Evolutionary conservation across 352 stramenopile species (phyloP).

Genomic region (Pythium angustatum): DNA sequence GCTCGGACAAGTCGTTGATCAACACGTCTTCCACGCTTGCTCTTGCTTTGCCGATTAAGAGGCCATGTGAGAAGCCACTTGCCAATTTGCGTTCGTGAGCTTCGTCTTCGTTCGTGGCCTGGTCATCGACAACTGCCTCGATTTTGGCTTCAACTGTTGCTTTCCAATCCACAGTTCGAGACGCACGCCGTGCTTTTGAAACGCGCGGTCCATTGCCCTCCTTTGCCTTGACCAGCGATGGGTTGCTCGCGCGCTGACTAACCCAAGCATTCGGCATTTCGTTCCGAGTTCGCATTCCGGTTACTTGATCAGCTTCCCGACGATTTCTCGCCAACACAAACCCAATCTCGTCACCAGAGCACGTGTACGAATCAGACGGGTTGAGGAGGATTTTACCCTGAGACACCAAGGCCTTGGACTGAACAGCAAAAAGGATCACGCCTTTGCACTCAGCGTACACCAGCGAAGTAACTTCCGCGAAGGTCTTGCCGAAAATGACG

Average conservation of each 20-base stretch:
- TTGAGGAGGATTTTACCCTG: constrained; percentile 71
- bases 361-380: constrained; percentile 72
- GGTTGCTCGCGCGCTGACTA: constrained; percentile 23
- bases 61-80: constrained; percentile 21
- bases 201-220: not conserved
- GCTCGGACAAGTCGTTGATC: constrained; percentile 49
- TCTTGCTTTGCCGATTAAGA: constrained; percentile 10
- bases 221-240: constrained; percentile 18
- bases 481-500: constrained; percentile 68
- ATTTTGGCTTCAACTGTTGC: constrained; percentile 20
- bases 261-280: constrained; percentile 31
- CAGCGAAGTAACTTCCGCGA: constrained; percentile 75
- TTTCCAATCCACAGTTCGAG: constrained; percentile 40
- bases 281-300: constrained; percentile 20
- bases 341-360: constrained; percentile 59
- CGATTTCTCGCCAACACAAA: constrained; percentile 79
- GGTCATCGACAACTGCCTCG: constrained; percentile 31
- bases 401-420: constrained; percentile 27
- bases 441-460: constrained; percentile 74
- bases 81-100: constrained; percentile 4
- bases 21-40: constrained; percentile 45
- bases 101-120: constrained; percentile 14
- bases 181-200: constrained; percentile 25
- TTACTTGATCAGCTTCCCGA: constrained; percentile 50
- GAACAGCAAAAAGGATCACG: constrained; percentile 79